Evolutionary conservation across 306 rosid species (phyloP).

Genomic region (Pyrus pyrifolia): DNA sequence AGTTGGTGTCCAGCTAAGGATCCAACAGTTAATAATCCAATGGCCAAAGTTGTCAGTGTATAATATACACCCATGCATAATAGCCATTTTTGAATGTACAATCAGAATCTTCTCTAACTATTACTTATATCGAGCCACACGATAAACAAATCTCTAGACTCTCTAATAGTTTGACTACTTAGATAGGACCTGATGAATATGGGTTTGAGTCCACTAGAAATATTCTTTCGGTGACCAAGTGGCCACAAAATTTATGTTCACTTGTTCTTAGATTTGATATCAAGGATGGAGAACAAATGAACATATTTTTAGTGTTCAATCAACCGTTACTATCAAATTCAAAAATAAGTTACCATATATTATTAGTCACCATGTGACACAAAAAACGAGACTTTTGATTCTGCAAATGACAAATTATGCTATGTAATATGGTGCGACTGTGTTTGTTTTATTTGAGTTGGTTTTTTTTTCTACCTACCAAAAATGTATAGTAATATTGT

Average conservation of each 20-base stretch:
- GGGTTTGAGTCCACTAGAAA: neutral
- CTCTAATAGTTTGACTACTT: too few relatives aligned
- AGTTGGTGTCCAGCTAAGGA: neutral
- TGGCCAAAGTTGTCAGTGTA: neutral
- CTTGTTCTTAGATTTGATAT: neutral
- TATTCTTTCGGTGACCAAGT: neutral
- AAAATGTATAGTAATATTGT: neutral
- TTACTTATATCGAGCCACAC: neutral
- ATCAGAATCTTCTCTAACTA: too few relatives aligned
- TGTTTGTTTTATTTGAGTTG: conserved; percentile 16
- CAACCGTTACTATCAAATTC: neutral
- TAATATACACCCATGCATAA: neutral
- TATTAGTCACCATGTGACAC: neutral
- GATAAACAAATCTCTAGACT: too few relatives aligned
- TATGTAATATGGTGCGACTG: conserved; percentile 13
- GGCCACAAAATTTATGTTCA: neutral
- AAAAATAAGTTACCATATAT: neutral
- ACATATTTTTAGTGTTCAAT: too few relatives aligned
- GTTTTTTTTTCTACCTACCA: conserved; percentile 5
- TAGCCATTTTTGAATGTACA: too few relatives aligned
- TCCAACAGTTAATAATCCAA: neutral
- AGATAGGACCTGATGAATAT: neutral
- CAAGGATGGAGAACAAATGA: neutral
- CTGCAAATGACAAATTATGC: neutral
- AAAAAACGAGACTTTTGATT: too few relatives aligned